Evolutionary conservation across 2,329 filamentous ascomycete species (phyloP).

Genomic region (Colletotrichum sp.): DNA sequence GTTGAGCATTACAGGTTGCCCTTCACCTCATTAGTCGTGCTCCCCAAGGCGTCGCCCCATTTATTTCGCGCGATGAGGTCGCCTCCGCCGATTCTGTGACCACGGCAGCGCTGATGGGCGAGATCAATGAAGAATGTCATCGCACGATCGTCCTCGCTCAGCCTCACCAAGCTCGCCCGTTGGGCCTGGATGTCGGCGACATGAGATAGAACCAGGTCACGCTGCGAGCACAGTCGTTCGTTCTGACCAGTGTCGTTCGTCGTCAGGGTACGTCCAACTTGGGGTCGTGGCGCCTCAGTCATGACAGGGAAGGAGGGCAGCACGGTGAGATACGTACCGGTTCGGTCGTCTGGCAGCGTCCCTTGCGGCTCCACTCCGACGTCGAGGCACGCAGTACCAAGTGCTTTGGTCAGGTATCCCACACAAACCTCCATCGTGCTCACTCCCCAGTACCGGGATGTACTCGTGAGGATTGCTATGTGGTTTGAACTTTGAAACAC

Average conservation of each 20-base stretch:
- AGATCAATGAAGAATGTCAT: background rate
- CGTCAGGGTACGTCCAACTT: background rate
- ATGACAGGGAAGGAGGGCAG: background rate
- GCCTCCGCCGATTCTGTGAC: background rate
- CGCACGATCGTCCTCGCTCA: background rate
- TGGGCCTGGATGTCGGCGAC: background rate
- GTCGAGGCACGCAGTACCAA: background rate
- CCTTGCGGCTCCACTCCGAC: slow-evolving; percentile 15
- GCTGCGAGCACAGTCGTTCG: background rate
- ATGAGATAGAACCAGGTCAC: background rate
- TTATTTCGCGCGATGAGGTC: background rate
- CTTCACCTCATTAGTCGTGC: background rate
- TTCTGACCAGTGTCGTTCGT: background rate
- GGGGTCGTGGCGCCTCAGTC: background rate
- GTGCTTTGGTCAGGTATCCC: background rate
- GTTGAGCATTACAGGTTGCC: background rate
- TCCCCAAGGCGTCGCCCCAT: background rate
- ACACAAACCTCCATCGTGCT: background rate
- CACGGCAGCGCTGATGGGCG: background rate
- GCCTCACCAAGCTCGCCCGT: background rate
- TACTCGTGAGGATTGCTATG: background rate
- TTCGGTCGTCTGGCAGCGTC: background rate
- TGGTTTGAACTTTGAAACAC: slow-evolving; percentile 21
- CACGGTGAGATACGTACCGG: background rate
- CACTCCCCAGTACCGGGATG: background rate